phyloP scores from a whole-genome alignment of 108 stramenopile genomes.

The Bacterosira constricta region DNA sequence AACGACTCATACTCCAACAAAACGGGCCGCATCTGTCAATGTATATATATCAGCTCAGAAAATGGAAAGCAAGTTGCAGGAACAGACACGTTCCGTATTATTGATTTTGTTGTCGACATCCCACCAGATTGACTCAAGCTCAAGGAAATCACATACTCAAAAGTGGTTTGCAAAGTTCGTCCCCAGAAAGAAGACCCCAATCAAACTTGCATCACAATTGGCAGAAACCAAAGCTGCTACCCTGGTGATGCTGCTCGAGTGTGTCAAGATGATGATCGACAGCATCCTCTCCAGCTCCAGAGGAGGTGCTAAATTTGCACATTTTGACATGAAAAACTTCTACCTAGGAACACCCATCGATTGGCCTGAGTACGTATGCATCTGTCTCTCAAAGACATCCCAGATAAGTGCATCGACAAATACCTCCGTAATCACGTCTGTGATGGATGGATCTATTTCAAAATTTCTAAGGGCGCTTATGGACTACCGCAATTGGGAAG shows the following conservation, averaged over 20 bases:
- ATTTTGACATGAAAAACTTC: slow-evolving; percentile 41
- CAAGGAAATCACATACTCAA: neutral
- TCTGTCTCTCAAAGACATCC: no score
- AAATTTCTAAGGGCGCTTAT: no score
- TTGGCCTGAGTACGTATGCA: slow-evolving; percentile 42
- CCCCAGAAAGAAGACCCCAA: slow-evolving; percentile 38
- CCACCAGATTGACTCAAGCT: neutral
- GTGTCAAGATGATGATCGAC: no score
- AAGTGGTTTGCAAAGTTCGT: slow-evolving; percentile 6
- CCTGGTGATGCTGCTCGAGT: no score
- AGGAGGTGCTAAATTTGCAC: slow-evolving; percentile 31
- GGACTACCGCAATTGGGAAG: no score
- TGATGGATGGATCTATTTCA: no score
- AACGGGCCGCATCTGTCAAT: neutral
- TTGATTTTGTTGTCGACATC: neutral
- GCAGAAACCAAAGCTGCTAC: slow-evolving; percentile 27
- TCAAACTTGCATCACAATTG: slow-evolving; percentile 30
- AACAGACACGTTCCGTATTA: neutral
- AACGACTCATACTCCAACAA: neutral
- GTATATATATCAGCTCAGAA: neutral
- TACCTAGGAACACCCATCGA: no score
- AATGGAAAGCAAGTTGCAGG: neutral
- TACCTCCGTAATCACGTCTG: no score
- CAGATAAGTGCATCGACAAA: no score
- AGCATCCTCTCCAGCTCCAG: slow-evolving; percentile 33